These are phyloP conservation scores for Sphaerulina vaccinii DNA, from an alignment of 2,329 filamentous ascomycete genomes.

Conservation along the genomic window DNA sequence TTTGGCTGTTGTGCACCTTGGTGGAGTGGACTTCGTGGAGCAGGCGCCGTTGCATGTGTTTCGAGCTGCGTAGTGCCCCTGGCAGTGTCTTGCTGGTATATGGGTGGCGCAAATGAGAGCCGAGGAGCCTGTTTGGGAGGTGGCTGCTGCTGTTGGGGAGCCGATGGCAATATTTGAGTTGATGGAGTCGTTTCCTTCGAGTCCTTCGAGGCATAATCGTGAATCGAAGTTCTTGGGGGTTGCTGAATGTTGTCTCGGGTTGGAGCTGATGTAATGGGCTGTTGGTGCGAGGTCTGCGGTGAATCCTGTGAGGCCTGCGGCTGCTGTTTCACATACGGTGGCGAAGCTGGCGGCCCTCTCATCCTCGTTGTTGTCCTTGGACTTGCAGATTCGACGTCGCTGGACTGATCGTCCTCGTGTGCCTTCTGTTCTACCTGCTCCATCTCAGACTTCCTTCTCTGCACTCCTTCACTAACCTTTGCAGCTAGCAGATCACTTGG, in stretches of 20 bases:
- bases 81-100: slow-evolving; percentile 13
- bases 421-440: background rate
- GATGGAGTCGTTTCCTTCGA: background rate
- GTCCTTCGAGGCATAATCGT: slow-evolving; percentile 8
- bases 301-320: slow-evolving; percentile 1
- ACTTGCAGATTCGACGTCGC: slow-evolving; percentile 15
- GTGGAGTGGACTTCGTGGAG: slow-evolving; percentile 24
- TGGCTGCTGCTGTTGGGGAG: background rate
- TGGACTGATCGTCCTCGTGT: slow-evolving; percentile 18
- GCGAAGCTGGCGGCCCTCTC: slow-evolving; percentile 4
- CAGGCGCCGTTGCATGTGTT: slow-evolving; percentile 7
- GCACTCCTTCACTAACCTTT: slow-evolving; percentile 13
- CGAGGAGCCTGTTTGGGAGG: background rate
- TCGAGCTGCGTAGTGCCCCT: slow-evolving; percentile 3
- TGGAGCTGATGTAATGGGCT: background rate
- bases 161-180: background rate
- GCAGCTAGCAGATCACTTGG: slow-evolving; percentile 15
- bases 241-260: background rate
- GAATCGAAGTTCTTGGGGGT: background rate
- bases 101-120: slow-evolving; percentile 10
- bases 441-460: slow-evolving; percentile 3
- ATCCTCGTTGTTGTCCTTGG: slow-evolving; percentile 15
- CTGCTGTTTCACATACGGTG: background rate
- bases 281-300: background rate
- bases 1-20: slow-evolving; percentile 22